phyloP scores from a whole-genome alignment of 176 grass and related monocot species.

The Alloteropsis semialata region DNA sequence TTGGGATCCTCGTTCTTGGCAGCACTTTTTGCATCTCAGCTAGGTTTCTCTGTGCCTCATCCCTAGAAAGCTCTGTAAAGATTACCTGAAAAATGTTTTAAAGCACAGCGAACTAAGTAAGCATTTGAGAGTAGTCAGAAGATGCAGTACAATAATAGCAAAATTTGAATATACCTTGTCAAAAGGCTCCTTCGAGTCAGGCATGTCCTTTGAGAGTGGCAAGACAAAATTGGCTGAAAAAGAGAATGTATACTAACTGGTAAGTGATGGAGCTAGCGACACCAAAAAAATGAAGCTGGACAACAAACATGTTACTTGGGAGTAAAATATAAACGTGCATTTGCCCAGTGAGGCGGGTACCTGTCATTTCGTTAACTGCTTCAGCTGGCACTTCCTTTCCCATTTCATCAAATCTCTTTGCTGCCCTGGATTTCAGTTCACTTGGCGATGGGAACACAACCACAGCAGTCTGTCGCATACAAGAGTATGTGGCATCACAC shows the following conservation, averaged over 20 bases:
- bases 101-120: constrained; percentile 1
- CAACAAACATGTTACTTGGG: neutral
- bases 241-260: neutral
- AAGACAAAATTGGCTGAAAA: constrained; percentile 65
- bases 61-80: constrained; percentile 60
- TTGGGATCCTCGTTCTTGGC: constrained; percentile 15
- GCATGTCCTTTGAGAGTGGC: constrained; percentile 52
- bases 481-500: constrained; percentile 7
- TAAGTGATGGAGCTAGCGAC: neutral
- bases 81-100: constrained; percentile 44
- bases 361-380: constrained; percentile 65
- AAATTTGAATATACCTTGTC: constrained; percentile 43
- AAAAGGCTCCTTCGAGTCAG: constrained; percentile 57
- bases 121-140: constrained; percentile 6
- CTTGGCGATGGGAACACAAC: constrained; percentile 47
- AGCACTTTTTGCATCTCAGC: constrained; percentile 43
- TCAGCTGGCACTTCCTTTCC: constrained; percentile 70
- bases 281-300: neutral
- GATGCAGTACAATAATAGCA: neutral
- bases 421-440: constrained; percentile 47
- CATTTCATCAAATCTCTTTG: constrained; percentile 52
- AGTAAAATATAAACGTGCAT: neutral
- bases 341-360: constrained; percentile 35
- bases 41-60: constrained; percentile 50
- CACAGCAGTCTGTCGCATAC: constrained; percentile 48